These are phyloP conservation scores for Colletotrichum abscissum DNA, from an alignment of 2,329 filamentous ascomycete species.

Conservation along the genomic window DNA sequence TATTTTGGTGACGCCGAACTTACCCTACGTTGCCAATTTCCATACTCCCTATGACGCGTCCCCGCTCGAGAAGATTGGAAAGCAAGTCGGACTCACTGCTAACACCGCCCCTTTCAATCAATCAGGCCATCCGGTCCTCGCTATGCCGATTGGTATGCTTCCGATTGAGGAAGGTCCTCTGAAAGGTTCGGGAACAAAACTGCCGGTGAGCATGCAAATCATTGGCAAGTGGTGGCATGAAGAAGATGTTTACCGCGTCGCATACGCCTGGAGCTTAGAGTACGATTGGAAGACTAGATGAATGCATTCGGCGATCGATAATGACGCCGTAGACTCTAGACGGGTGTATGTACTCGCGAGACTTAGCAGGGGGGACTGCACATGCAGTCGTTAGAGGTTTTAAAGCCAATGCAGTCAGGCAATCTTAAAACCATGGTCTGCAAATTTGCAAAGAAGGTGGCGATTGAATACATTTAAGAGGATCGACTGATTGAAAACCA, in stretches of 20 bases:
- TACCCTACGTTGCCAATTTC: conserved; percentile 20
- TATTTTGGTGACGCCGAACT: not conserved
- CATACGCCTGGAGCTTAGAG: conserved; percentile 15
- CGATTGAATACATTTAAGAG: not conserved
- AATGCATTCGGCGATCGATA: not conserved
- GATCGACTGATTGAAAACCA: not conserved
- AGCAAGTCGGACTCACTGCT: conserved; percentile 56
- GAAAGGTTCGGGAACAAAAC: conserved; percentile 8
- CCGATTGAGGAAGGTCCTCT: conserved; percentile 18
- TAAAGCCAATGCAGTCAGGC: too few relatives aligned
- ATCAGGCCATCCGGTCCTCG: conserved; percentile 59
- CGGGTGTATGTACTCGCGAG: too few relatives aligned
- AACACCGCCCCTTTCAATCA: conserved; percentile 62
- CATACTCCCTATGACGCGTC: conserved; percentile 36
- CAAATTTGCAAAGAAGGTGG: too few relatives aligned
- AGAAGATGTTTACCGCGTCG: conserved; percentile 34
- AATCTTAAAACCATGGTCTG: too few relatives aligned
- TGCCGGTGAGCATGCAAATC: conserved; percentile 46
- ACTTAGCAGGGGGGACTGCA: too few relatives aligned
- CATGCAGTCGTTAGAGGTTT: too few relatives aligned
- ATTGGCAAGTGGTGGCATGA: conserved; percentile 44
- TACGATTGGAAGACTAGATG: conserved; percentile 1
- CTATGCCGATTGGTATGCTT: conserved; percentile 28
- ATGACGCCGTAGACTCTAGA: not conserved
- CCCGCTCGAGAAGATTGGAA: conserved; percentile 52